Conservation (phyloP, 1,284 basidiomycete species). For the Trichosporon ovoides region DNA sequence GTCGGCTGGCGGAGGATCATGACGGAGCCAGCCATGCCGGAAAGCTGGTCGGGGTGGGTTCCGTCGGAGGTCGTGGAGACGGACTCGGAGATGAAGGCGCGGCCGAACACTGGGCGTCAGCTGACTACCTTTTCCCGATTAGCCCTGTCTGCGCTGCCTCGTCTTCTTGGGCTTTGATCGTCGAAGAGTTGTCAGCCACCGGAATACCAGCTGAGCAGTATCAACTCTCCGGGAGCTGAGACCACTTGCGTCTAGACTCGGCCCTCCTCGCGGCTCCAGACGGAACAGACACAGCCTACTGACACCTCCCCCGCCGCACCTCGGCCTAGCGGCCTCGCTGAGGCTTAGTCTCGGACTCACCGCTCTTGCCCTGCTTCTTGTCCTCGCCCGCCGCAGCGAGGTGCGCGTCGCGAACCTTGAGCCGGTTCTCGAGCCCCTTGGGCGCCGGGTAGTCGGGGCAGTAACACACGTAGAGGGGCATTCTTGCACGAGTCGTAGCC, state of each 20-base stretch:
- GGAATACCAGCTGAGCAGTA: too few species aligned
- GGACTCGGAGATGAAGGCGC: constrained; percentile 21
- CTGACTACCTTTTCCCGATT: too few species aligned
- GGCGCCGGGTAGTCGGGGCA: constrained; percentile 45
- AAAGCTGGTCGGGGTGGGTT: constrained; percentile 16
- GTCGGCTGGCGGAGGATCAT: constrained; percentile 38
- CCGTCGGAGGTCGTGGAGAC: constrained; percentile 10
- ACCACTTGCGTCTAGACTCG: too few species aligned
- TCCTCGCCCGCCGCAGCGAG: constrained; percentile 21
- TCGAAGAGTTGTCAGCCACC: too few species aligned
- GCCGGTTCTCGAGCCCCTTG: constrained; percentile 34
- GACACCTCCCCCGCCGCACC: too few species aligned
- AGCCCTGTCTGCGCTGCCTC: too few species aligned
- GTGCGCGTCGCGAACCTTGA: constrained; percentile 37
- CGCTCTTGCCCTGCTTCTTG: constrained; percentile 17
- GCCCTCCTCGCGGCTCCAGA: too few species aligned
- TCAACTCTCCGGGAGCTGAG: too few species aligned
- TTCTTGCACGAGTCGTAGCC: constrained; percentile 11
- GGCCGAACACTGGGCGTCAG: constrained; percentile 31
- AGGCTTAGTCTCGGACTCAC: too few species aligned
- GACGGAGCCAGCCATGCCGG: constrained; percentile 38
- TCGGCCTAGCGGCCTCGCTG: too few species aligned
- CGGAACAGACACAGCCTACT: too few species aligned
- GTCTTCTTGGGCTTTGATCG: too few species aligned
- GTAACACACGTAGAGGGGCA: constrained; percentile 39